A percentile compares a stretch with the other conserved stretches of the same genome.
Conservation (phyloP, 352 stramenopile genomes). For the Pythium vanterpoolii region DNA sequence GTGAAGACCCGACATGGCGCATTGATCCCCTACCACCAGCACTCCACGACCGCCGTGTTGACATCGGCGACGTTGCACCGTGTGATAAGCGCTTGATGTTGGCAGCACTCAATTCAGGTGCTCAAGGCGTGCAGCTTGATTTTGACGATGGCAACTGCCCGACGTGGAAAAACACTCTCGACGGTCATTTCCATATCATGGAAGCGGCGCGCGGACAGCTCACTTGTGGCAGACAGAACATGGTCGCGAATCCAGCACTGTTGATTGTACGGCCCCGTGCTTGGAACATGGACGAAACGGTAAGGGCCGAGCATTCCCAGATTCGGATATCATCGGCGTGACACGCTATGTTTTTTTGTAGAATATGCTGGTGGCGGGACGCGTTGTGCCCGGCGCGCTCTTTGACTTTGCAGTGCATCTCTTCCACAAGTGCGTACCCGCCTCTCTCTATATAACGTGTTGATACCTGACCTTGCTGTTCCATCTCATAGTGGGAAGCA, state of each 20-base stretch:
- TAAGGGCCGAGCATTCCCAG: conserved; percentile 10
- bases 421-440: conserved; percentile 88
- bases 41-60: conserved; percentile 89
- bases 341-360: conserved; percentile 4
- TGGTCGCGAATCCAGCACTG: conserved; percentile 54
- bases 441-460: too few relatives aligned
- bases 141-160: conserved; percentile 83
- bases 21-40: conserved; percentile 58
- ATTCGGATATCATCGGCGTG: neutral
- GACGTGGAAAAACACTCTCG: conserved; percentile 91
- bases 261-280: conserved; percentile 92
- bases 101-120: conserved; percentile 91
- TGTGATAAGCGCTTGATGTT: conserved; percentile 91
- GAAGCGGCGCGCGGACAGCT: conserved; percentile 83
- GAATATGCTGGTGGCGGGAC: conserved; percentile 90
- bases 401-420: conserved; percentile 96
- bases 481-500: conserved; percentile 47
- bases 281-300: conserved; percentile 95
- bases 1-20: conserved; percentile 57
- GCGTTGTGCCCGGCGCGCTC: conserved; percentile 82
- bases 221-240: conserved; percentile 14
- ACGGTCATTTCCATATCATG: conserved; percentile 90
- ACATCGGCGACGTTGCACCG: conserved; percentile 91
- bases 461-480: neutral
- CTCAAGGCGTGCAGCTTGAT: conserved; percentile 82